Conservation (phyloP, 345 rosid species). For the Heritiera littoralis region DNA sequence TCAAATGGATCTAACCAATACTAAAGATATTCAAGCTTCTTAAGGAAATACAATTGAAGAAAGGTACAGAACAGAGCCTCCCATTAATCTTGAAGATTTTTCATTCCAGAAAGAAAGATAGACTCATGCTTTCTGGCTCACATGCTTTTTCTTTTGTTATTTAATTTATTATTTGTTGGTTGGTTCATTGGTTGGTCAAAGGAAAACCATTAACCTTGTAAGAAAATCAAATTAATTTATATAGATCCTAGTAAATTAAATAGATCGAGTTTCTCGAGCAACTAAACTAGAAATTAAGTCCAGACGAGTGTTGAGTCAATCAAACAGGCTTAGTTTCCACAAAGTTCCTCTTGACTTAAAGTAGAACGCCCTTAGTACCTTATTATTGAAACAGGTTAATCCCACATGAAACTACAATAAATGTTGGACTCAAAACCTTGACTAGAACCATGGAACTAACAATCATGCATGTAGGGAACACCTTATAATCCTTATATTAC, state of each 20-base stretch:
- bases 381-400: background rate
- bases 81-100: background rate
- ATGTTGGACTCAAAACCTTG: background rate
- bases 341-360: background rate
- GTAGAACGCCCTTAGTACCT: background rate
- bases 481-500: background rate
- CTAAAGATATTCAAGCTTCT: background rate
- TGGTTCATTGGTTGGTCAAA: background rate
- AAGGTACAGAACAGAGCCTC: background rate
- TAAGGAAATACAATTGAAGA: background rate
- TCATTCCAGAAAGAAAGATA: background rate
- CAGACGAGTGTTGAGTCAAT: background rate
- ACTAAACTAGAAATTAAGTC: background rate
- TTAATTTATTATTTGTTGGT: background rate
- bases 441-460: background rate
- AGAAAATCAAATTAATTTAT: background rate
- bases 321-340: background rate
- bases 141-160: background rate
- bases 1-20: background rate
- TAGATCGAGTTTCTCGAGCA: background rate
- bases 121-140: background rate
- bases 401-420: slow-evolving; percentile 3
- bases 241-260: background rate
- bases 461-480: background rate
- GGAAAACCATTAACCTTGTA: background rate